A percentile compares a stretch with the other conserved stretches of the same genome.
phyloP scores from a whole-genome alignment of 192 early-diverging fungal species.

The Endogone sp. region DNA sequence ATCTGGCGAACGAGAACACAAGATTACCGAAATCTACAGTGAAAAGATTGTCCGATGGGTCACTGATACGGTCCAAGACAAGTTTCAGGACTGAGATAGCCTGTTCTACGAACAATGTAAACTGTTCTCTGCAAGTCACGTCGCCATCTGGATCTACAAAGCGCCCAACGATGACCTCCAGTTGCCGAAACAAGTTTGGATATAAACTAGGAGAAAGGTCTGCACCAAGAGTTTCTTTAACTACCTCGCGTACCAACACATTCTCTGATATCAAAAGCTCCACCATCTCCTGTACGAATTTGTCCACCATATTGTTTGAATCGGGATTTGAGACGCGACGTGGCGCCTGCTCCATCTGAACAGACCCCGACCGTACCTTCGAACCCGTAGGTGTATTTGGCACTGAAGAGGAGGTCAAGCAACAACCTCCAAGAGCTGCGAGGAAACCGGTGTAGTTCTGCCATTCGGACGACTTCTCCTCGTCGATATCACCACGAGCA shows the following conservation, averaged over 20 bases:
- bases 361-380: neutral
- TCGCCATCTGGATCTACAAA: slow-evolving; percentile 63
- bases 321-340: slow-evolving; percentile 21
- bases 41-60: slow-evolving; percentile 49
- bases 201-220: slow-evolving; percentile 68
- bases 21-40: slow-evolving; percentile 69
- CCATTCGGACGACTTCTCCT: slow-evolving; percentile 59
- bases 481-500: slow-evolving; percentile 33
- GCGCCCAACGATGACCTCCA: slow-evolving; percentile 49
- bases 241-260: slow-evolving; percentile 67
- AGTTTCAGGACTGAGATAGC: slow-evolving; percentile 70
- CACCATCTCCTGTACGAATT: slow-evolving; percentile 68
- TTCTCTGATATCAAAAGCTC: slow-evolving; percentile 72
- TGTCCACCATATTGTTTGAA: slow-evolving; percentile 53
- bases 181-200: slow-evolving; percentile 50
- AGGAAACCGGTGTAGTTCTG: slow-evolving; percentile 81
- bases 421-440: slow-evolving; percentile 74
- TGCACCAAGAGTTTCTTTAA: slow-evolving; percentile 74
- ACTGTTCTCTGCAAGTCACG: slow-evolving; percentile 34
- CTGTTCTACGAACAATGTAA: slow-evolving; percentile 70
- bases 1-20: slow-evolving; percentile 62
- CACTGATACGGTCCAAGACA: slow-evolving; percentile 67
- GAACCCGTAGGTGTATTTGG: neutral
- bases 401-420: slow-evolving; percentile 7
- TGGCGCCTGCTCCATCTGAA: neutral